These are phyloP conservation scores for Kodamaea suecica DNA, from an alignment of 1,139 yeast genomes.

Conservation along the genomic window DNA sequence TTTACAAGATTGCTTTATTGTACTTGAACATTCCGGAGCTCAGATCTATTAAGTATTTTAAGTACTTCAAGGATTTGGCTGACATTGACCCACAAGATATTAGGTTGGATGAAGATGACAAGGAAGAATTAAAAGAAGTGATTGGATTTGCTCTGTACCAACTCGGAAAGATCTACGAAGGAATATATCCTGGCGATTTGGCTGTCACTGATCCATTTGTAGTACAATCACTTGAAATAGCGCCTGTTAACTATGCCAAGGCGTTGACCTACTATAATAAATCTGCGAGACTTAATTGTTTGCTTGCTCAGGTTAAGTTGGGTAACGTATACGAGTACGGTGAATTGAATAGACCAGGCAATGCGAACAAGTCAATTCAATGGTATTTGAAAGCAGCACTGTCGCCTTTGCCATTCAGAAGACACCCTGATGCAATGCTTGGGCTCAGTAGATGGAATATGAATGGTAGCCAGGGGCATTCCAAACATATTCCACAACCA, in stretches of 20 bases:
- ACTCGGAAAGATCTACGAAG: conserved; percentile 70
- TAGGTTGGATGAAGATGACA: conserved; percentile 37
- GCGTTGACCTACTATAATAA: conserved; percentile 69
- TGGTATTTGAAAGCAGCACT: conserved; percentile 86
- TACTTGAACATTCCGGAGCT: conserved; percentile 35
- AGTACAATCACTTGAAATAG: conserved; percentile 31
- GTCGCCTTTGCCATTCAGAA: conserved; percentile 46
- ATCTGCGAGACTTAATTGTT: conserved; percentile 74
- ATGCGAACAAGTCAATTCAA: conserved; percentile 74
- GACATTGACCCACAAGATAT: conserved; percentile 35
- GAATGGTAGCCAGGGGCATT: conserved; percentile 66
- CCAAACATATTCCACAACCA: conserved; percentile 53
- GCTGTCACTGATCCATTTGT: conserved; percentile 37
- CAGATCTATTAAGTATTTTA: conserved; percentile 37
- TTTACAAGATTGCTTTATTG: conserved; percentile 40
- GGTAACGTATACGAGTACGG: conserved; percentile 91
- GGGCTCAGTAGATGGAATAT: conserved; percentile 92
- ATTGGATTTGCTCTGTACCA: conserved; percentile 47
- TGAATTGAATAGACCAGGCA: conserved; percentile 60
- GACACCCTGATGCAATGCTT: conserved; percentile 84
- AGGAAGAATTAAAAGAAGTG: conserved; percentile 41
- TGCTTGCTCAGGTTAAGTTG: conserved; percentile 80
- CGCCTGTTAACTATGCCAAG: conserved; percentile 52
- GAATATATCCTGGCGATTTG: conserved; percentile 52
- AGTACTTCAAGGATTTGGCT: conserved; percentile 38